Evolutionary conservation across 225 moss, liverwort and hornwort genomes (phyloP), one percentile per base, ranked within the genome.

Genomic region (Pleurozium schreberi): DNA sequence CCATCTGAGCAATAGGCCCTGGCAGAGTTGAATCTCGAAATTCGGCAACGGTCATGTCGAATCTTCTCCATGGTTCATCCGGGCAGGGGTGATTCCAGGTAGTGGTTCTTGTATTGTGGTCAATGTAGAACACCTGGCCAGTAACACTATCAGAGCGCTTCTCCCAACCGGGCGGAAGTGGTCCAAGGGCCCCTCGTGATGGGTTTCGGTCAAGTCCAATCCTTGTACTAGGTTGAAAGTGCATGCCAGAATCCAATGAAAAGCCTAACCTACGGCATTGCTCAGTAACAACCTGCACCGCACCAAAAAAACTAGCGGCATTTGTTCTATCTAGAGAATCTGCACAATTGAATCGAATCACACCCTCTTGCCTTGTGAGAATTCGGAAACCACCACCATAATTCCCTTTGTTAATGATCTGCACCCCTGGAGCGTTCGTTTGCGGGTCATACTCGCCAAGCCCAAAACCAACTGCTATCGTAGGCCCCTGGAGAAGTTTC

Each of bases 71-170:
- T 70, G 98, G 96, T 88, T 97, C 95, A 93, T 99, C 96, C 42
- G 98, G 98, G 89, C 96, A 95, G 30, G 98, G 98, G 90, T 99
- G 98, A 90, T 96, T 93, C 98, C 98, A 99, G 65, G 98, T 97
- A 43, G 98, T 99, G 74, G 96, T 97, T 90, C 92, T 93, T 68
- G 96, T 95, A 88, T 99, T 99, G 74, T 99, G 98, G 86, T 99
- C 98, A 62, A 99, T 97, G 66, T 99, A 99, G 77, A 93, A 99
- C 62, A 94, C 93, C 89, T 96, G 96, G 43, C 97, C 96, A 65
- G 98, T 99, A 42, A 99, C 97, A 81, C 94, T 93, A 92, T 99
- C 98, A 69, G 93, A 91, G 52, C 98, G 95, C 90, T 93, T 94
- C 93, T 99, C 97, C 98, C 98, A 99, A 60, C 98, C 97, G 26